Base-by-base conservation (phyloP, 306 rosid species). In the Urtica urens region DNA sequence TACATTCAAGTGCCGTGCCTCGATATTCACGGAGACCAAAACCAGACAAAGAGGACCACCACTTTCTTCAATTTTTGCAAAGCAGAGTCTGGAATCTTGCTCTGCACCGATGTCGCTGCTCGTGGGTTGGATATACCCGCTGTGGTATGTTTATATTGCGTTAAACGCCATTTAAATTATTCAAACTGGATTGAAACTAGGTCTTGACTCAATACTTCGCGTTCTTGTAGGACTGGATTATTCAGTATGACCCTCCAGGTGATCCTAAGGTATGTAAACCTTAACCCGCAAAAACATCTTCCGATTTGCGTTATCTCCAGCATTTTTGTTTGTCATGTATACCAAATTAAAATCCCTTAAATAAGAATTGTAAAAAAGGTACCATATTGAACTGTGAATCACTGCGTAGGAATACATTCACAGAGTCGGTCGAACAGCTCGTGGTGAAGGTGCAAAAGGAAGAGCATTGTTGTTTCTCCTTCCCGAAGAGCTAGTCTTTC, bases 181-280 rank as follows among this genome's bases (percentile, higher is more conserved):
- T 28, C 33, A 4, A 28, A 28, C 33, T 28, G 33, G 6, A 28
- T 28, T 28, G 40, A 1, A 35, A 35, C 4, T 35, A 4, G 0
- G 11, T 1, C n/a, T 10, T 14, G 3, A 35, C 40, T 35, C 40
- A 35, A 31, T 31, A 31, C 13, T 31, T 35, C 40, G 19, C 27
- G 46, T 46, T 23, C 38, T 51, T 77, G 76, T 64, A 90, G 97
- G 97, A 90, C 65, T 90, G 97, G 95, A 84, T 90, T 74, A 93
- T 90, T 81, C 97, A 90, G 68, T 84, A 55, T 67, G 97, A 90
- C 75, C 97, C 97, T 64, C 97, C 97, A 5, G 97, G 84, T 79
- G 93, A 84, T 30, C 97, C 97, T 19, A 90, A 79, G 94, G 97
- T 90, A 60, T 51, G 16, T n/a, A n/a, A n/a, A n/a, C n/a, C n/a